These are phyloP conservation scores for Apiospora marii DNA, from an alignment of 2,329 filamentous ascomycete species.

Conservation along the genomic window DNA sequence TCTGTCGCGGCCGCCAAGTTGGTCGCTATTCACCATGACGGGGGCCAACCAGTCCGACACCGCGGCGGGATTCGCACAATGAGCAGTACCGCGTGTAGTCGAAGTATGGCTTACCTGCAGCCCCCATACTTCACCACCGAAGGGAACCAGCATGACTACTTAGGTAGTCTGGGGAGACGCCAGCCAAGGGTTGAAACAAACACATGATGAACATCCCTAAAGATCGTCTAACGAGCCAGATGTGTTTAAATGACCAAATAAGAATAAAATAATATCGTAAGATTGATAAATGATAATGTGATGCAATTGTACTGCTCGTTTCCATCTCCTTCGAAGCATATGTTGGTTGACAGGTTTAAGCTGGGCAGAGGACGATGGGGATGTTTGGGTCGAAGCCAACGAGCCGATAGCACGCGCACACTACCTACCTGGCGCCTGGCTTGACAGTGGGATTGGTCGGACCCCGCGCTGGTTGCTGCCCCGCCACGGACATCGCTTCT, in stretches of 20 bases:
- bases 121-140: neutral
- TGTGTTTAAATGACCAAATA: neutral
- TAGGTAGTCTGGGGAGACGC: neutral
- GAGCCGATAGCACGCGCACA: too few species aligned
- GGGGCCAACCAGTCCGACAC: neutral
- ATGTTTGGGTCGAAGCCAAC: too few species aligned
- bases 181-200: too few species aligned
- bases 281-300: neutral
- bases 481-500: neutral
- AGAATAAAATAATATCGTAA: neutral
- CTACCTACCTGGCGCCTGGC: too few species aligned
- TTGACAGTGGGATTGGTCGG: too few species aligned
- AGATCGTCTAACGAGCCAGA: too few species aligned
- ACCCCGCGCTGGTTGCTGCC: neutral
- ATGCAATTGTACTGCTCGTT: neutral
- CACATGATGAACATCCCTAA: too few species aligned
- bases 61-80: neutral
- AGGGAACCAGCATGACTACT: neutral
- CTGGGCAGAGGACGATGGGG: too few species aligned
- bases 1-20: constrained; percentile 27
- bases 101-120: neutral
- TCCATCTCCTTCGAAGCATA: too few species aligned
- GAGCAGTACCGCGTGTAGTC: constrained; percentile 17
- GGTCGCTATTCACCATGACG: constrained; percentile 10
- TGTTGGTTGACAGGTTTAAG: too few species aligned